phyloP scores from a whole-genome alignment of 225 moss, liverwort and hornwort genomes.

The Pseudoscleropodium purum region DNA sequence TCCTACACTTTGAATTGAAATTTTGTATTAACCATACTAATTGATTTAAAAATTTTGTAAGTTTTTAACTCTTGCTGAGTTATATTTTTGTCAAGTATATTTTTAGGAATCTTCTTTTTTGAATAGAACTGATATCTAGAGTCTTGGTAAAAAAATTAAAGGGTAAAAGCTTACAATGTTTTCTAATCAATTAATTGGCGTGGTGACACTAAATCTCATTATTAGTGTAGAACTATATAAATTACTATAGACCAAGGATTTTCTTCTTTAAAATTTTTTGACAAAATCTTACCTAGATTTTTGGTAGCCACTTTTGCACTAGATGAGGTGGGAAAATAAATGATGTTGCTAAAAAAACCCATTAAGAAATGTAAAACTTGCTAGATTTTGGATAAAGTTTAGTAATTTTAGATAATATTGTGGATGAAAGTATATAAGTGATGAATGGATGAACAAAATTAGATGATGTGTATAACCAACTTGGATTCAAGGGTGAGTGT shows the following conservation, averaged over 20 bases:
- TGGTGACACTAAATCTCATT: background rate
- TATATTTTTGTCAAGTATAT: background rate
- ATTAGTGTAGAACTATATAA: background rate
- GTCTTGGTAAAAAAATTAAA: background rate
- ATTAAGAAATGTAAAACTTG: background rate
- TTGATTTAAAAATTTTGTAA: background rate
- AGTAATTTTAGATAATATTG: background rate
- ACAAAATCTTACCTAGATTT: background rate
- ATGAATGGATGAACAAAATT: background rate
- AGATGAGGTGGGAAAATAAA: accelerated
- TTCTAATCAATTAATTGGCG: background rate
- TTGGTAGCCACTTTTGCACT: accelerated
- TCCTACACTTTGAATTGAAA: background rate
- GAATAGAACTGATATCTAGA: background rate
- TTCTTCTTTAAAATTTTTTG: background rate
- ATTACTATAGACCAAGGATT: background rate
- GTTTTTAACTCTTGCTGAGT: background rate
- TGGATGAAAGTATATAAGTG: background rate
- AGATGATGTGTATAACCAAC: background rate
- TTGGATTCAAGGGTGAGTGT: background rate
- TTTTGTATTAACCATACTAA: background rate
- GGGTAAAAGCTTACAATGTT: background rate
- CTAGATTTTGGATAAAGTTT: background rate
- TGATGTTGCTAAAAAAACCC: background rate
- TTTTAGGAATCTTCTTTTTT: background rate